Evolutionary conservation across 768 basidiomycete species (phyloP), one percentile per base, ranked within the genome.

Genomic region (Phylloporus arenicola): DNA sequence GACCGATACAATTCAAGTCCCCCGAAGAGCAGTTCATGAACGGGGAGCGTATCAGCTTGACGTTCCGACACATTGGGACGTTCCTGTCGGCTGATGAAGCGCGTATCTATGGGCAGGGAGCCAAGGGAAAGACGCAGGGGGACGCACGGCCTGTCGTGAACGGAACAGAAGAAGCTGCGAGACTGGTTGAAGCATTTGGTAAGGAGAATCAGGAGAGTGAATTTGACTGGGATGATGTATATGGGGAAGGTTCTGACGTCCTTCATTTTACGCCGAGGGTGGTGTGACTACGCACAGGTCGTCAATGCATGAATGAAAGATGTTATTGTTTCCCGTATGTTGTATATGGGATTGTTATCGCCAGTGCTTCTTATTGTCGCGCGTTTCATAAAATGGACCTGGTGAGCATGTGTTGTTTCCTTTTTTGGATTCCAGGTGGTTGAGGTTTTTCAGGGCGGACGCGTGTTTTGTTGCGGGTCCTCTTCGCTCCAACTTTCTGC

Each of bases 11-110:
- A 6, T 61, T 67, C 3, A 91, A 90, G 64, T 71, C 75, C 2
- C 60, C 64, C 2, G 76, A 70, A 22, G 88, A 91, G 68, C 75
- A 65, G 27, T 68, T 70, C 39, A 71, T 76, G 57, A 61, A 70
- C n/a, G 84, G 83, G 22, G 83, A 75, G 45, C 76, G 88, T 42
- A 88, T 91, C 62, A 88, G 87, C 60, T 66, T 90, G 57, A 92
- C 88, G 9, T 90, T 91, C 68, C 74, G 88, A 34, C 74, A 77
- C 49, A 90, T 91, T 39, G 86, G 84, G 31, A 91, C 88, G 17
- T 91, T 87, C 67, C 65, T 90, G 53, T 75, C 73, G 13, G 64
- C 62, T 2, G 77, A 78, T 44, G 72, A 68, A 48, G 61, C 71
- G 30, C 69, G 58, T 44, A 91, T 91, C 10, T 89, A 73, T 59